Evolutionary conservation across 2,329 filamentous ascomycete genomes (phyloP), one percentile per base, ranked within the genome.

Genomic region (Hortaea werneckii): DNA sequence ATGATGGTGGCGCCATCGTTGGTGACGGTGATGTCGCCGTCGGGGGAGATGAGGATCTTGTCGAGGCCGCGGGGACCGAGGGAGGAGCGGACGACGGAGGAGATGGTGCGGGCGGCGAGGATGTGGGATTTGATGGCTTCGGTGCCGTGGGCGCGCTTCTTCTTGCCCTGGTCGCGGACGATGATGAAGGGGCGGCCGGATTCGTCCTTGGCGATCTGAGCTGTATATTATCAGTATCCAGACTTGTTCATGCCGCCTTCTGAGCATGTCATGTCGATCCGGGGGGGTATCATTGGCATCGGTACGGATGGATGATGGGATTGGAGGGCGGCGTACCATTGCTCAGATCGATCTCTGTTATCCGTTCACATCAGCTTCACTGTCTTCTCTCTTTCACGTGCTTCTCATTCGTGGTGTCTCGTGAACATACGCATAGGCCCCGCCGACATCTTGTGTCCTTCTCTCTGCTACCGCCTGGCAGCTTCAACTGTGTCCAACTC

Each of bases 61-160:
- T 98, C 92, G 63, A 98, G 82, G 53, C 92, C 92, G 58, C 92
- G 85, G 45, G 92, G 92, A 42, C 92, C 92, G 59, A 98, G 77
- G 54, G 94, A 98, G 50, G 87, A 92, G 76, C 94, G 95, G 70
- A 98, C 87, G 59, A 98, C 92, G 71, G 88, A 94, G 58, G 92
- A 85, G 58, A 98, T 89, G 48, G 92, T 96, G 65, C 89, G 83
- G 45, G 94, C 94, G 50, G 92, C 90, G 60, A 96, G 81, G 61
- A 98, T 98, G 72, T 98, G 94, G 61, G 88, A 87, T 72, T 98
- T 98, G 68, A 98, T 87, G 44, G 92, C 92, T 64, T 98, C 92
- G 68, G 84, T 95, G 62, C 92, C 92, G 67, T 92, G 90, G 63
- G 92, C 86, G 68, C 92, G 83, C 79, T 88, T 94, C 81, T 96